These are phyloP conservation scores for Exophiala sideris DNA, from an alignment of 2,329 filamentous ascomycete genomes.

Conservation along the genomic window DNA sequence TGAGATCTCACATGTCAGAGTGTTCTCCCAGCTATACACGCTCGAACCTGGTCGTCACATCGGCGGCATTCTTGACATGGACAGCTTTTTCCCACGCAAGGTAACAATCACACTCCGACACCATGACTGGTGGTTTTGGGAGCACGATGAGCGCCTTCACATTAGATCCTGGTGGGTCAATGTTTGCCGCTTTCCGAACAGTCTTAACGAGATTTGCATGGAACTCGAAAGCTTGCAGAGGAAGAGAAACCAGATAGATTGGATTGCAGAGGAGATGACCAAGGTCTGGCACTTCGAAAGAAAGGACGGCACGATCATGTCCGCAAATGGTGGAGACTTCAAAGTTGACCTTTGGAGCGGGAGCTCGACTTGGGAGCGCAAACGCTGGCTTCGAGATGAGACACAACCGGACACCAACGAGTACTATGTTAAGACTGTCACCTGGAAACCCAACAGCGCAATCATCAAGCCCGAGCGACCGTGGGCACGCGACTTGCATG, in stretches of 20 bases:
- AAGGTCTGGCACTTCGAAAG: conserved; percentile 38
- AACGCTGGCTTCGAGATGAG: conserved; percentile 46
- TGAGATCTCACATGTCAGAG: conserved; percentile 35
- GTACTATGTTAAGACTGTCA: conserved; percentile 45
- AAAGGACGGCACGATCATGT: conserved; percentile 34
- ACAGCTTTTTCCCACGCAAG: conserved; percentile 34
- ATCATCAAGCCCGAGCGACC: background rate
- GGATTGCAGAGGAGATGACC: conserved; percentile 40
- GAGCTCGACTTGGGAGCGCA: conserved; percentile 39
- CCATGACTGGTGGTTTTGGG: conserved; percentile 51
- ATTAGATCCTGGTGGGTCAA: conserved; percentile 41
- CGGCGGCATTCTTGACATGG: conserved; percentile 28
- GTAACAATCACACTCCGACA: conserved; percentile 50
- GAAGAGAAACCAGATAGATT: conserved; percentile 45
- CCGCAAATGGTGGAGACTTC: conserved; percentile 31
- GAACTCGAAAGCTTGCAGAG: conserved; percentile 50
- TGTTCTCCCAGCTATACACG: conserved; percentile 45
- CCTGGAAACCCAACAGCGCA: conserved; percentile 40
- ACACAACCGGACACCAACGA: conserved; percentile 38
- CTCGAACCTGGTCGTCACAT: conserved; percentile 35
- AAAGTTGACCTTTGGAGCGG: conserved; percentile 45
- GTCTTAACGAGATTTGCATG: conserved; percentile 41
- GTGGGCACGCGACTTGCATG: background rate
- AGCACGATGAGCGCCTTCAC: conserved; percentile 35
- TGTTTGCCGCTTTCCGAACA: conserved; percentile 31